Conservation (phyloP, 805 yeast species). For the Ogataea glucozyma region DNA sequence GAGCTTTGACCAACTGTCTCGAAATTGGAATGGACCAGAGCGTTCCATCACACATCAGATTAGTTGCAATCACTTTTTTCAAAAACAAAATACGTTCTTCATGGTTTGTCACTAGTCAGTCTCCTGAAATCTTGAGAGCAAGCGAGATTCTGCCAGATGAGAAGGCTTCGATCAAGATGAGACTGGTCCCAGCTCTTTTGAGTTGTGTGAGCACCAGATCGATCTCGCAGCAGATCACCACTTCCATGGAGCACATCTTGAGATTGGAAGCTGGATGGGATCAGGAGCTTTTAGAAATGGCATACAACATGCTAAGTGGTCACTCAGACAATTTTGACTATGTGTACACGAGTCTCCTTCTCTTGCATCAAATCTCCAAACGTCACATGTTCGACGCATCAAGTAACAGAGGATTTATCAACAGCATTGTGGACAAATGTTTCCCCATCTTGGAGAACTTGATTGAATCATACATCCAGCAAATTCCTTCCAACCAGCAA, state of each 20-base stretch:
- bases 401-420: slow-evolving; percentile 48
- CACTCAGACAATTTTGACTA: slow-evolving; percentile 41
- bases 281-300: slow-evolving; percentile 48
- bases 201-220: slow-evolving; percentile 40
- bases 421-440: slow-evolving; percentile 52
- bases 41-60: slow-evolving; percentile 50
- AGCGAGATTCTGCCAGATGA: slow-evolving; percentile 48
- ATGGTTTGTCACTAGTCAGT: slow-evolving; percentile 50
- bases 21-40: slow-evolving; percentile 42
- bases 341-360: slow-evolving; percentile 64
- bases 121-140: slow-evolving; percentile 21
- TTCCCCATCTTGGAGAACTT: slow-evolving; percentile 67
- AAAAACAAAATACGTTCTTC: slow-evolving; percentile 68
- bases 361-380: slow-evolving; percentile 69
- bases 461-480: slow-evolving; percentile 47
- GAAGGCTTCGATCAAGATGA: slow-evolving; percentile 62
- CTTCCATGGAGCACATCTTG: slow-evolving; percentile 56
- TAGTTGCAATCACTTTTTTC: slow-evolving; percentile 79
- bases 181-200: slow-evolving; percentile 60
- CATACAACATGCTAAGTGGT: slow-evolving; percentile 45
- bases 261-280: slow-evolving; percentile 50
- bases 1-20: slow-evolving; percentile 46
- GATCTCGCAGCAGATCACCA: slow-evolving; percentile 57
- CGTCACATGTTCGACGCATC: slow-evolving; percentile 71
- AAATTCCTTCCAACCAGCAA: slow-evolving; percentile 32